Evolutionary conservation across 257 asterid species (phyloP).

Genomic region (Ballota nigra): DNA sequence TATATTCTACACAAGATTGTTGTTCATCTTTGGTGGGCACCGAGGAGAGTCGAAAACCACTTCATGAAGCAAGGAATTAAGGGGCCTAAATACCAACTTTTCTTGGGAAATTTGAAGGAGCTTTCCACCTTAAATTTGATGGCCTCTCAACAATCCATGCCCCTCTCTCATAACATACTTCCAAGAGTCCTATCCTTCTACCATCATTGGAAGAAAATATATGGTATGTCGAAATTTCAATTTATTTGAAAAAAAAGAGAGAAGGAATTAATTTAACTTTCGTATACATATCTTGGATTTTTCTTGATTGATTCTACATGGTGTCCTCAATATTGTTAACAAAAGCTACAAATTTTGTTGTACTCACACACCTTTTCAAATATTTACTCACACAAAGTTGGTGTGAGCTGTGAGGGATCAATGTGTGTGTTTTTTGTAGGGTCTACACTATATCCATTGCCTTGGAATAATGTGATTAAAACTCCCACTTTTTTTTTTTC

Average conservation of each 20-base stretch:
- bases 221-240: slow-evolving; percentile 48
- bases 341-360: neutral
- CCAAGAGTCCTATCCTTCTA: slow-evolving; percentile 91
- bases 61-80: slow-evolving; percentile 71
- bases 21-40: slow-evolving; percentile 68
- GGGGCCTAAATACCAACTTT: slow-evolving; percentile 71
- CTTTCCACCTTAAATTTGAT: slow-evolving; percentile 49
- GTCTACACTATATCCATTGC: slow-evolving; percentile 69
- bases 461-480: slow-evolving; percentile 42
- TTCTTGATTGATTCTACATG: neutral
- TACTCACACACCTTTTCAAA: slow-evolving; percentile 5
- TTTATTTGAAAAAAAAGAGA: neutral
- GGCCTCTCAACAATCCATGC: slow-evolving; percentile 64
- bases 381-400: slow-evolving; percentile 37
- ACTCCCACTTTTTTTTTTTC: neutral
- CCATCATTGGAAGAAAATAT: slow-evolving; percentile 83
- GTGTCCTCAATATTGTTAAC: slow-evolving; percentile 2
- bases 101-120: slow-evolving; percentile 83
- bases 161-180: slow-evolving; percentile 80
- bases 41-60: slow-evolving; percentile 54
- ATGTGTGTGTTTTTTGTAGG: slow-evolving; percentile 33
- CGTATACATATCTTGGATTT: neutral
- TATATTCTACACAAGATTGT: slow-evolving; percentile 43
- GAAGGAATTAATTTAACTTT: neutral
- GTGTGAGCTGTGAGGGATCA: slow-evolving; percentile 40